Conservation (phyloP, 1,284 basidiomycete genomes). For the Peniophora sp. region DNA sequence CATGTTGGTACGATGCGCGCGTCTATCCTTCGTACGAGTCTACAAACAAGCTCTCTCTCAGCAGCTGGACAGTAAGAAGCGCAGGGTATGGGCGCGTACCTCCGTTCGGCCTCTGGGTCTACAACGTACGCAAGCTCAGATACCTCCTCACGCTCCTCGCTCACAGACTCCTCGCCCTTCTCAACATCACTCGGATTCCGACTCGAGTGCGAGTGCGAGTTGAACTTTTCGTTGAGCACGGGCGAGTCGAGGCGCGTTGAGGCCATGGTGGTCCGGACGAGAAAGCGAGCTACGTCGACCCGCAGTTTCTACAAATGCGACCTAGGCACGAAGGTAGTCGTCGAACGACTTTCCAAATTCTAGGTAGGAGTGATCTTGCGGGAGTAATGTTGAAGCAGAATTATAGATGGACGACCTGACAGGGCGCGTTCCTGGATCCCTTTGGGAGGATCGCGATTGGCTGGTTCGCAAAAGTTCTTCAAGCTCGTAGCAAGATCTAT, state of each 20-base stretch:
- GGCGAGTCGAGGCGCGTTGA: not conserved
- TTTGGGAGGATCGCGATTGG: too few relatives aligned
- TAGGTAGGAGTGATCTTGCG: too few relatives aligned
- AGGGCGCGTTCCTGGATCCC: too few relatives aligned
- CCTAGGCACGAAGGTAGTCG: too few relatives aligned
- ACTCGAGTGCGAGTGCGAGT: not conserved
- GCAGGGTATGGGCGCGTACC: slow-evolving; percentile 5
- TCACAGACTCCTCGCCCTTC: not conserved
- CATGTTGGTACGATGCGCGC: slow-evolving; percentile 20
- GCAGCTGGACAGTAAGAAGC: not conserved
- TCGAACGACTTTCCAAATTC: too few relatives aligned
- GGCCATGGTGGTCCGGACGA: too few relatives aligned
- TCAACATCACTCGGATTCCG: not conserved
- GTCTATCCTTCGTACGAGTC: slow-evolving; percentile 19
- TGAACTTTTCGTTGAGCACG: not conserved
- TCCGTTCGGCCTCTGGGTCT: slow-evolving; percentile 11
- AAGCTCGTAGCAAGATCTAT: too few relatives aligned
- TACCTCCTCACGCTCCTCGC: not conserved
- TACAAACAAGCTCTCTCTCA: slow-evolving; percentile 3
- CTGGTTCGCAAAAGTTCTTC: too few relatives aligned
- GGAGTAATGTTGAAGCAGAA: too few relatives aligned
- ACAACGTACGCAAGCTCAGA: slow-evolving; percentile 4
- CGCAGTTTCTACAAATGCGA: too few relatives aligned
- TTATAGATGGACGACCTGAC: too few relatives aligned
- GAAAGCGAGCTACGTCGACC: too few relatives aligned